These are phyloP conservation scores for Achlya hypogyna DNA, from an alignment of 352 stramenopile species.

Conservation along the genomic window DNA sequence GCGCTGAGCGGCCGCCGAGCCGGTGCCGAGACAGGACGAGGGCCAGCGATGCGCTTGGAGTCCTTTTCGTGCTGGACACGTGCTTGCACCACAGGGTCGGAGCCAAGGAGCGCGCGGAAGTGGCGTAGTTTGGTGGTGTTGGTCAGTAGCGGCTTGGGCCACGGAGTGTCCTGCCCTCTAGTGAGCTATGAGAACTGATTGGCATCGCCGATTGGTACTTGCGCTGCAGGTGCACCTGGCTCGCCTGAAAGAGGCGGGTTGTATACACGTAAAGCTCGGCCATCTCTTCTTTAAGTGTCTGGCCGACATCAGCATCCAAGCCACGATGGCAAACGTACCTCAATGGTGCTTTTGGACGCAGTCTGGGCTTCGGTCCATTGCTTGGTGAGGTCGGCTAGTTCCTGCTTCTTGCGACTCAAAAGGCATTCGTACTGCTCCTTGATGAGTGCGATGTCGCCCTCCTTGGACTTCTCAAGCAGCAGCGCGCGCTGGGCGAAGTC, in stretches of 20 bases:
- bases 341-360: constrained; percentile 30
- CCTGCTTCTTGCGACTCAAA: constrained; percentile 39
- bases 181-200: background rate
- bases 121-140: constrained; percentile 56
- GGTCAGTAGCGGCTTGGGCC: constrained; percentile 66
- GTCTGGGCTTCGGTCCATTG: constrained; percentile 34
- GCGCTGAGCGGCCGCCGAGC: constrained; percentile 41
- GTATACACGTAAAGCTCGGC: constrained; percentile 45
- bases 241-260: constrained; percentile 30
- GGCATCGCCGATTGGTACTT: constrained; percentile 15
- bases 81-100: constrained; percentile 5
- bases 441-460: constrained; percentile 61
- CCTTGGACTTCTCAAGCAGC: constrained; percentile 48
- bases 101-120: constrained; percentile 55
- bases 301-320: background rate
- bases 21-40: constrained; percentile 57
- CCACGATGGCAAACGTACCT: constrained; percentile 27
- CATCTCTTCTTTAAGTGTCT: constrained; percentile 62
- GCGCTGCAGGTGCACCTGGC: constrained; percentile 23
- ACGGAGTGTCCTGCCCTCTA: background rate
- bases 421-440: constrained; percentile 66
- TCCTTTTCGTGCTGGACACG: background rate
- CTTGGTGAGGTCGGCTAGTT: constrained; percentile 28
- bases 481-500: constrained; percentile 39
- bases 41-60: constrained; percentile 17